Evolutionary conservation across 2,329 filamentous ascomycete genomes (phyloP).

Genomic region (Venturia asperata): DNA sequence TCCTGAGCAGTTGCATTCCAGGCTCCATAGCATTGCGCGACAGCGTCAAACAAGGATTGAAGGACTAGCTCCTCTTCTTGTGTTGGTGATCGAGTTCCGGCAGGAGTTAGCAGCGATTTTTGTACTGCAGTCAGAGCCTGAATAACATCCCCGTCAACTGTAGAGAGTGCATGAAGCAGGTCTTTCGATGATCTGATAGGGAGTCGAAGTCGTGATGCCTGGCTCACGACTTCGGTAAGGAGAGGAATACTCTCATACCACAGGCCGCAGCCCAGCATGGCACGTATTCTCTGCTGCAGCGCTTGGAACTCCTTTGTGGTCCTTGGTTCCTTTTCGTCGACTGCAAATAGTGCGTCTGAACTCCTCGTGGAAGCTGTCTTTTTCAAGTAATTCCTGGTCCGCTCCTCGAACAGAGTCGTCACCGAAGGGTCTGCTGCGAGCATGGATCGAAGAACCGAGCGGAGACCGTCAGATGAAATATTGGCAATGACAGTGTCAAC

Average conservation of each 20-base stretch:
- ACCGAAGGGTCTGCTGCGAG: constrained; percentile 27
- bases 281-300: constrained; percentile 26
- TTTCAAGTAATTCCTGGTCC: constrained; percentile 27
- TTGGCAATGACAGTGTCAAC: constrained; percentile 42
- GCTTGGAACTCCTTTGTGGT: constrained; percentile 14
- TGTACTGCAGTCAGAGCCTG: constrained; percentile 34
- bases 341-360: background rate
- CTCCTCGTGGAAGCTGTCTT: constrained; percentile 20
- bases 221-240: background rate
- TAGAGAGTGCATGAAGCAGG: constrained; percentile 25
- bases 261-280: constrained; percentile 30
- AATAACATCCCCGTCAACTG: constrained; percentile 34
- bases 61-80: constrained; percentile 20
- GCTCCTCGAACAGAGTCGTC: constrained; percentile 31
- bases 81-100: constrained; percentile 23
- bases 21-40: background rate
- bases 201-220: constrained; percentile 25
- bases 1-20: background rate
- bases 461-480: constrained; percentile 35
- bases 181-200: background rate
- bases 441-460: constrained; percentile 32
- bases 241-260: constrained; percentile 28
- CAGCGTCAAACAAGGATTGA: background rate
- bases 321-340: background rate
- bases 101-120: constrained; percentile 26